Conservation (phyloP, 768 basidiomycete species). For the Mycena belliarum region DNA sequence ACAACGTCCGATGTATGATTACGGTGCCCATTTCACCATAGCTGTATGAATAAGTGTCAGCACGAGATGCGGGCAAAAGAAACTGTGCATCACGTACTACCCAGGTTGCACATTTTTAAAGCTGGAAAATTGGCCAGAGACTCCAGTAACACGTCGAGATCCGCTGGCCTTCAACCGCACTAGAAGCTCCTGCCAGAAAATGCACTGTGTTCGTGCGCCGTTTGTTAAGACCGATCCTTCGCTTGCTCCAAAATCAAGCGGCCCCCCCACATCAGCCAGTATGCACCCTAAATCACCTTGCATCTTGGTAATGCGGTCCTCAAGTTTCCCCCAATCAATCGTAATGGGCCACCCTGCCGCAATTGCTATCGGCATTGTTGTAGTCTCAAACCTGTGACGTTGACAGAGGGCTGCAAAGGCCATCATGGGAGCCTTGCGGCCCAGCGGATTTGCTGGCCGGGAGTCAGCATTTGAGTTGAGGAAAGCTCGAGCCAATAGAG, state of each 20-base stretch:
- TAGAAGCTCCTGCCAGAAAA: background rate
- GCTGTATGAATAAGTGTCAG: background rate
- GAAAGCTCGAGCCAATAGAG: background rate
- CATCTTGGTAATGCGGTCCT: background rate
- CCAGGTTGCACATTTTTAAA: background rate
- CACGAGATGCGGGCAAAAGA: background rate
- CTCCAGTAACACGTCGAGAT: background rate
- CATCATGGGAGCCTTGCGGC: background rate
- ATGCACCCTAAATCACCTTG: background rate
- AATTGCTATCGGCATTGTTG: background rate
- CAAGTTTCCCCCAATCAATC: background rate
- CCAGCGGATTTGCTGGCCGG: background rate
- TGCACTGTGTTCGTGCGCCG: background rate
- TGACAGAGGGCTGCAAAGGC: background rate
- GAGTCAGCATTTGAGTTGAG: background rate
- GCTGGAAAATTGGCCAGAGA: background rate
- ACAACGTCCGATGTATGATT: background rate
- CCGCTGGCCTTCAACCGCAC: background rate
- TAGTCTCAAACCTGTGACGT: background rate
- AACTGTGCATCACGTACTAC: conserved; percentile 7
- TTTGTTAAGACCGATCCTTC: background rate
- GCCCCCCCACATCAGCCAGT: background rate
- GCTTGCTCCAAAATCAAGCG: background rate
- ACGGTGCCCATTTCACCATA: conserved; percentile 1
- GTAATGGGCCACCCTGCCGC: background rate